Conservation (phyloP, 495 filamentous ascomycete genomes). For the Neurospora hispaniola region DNA sequence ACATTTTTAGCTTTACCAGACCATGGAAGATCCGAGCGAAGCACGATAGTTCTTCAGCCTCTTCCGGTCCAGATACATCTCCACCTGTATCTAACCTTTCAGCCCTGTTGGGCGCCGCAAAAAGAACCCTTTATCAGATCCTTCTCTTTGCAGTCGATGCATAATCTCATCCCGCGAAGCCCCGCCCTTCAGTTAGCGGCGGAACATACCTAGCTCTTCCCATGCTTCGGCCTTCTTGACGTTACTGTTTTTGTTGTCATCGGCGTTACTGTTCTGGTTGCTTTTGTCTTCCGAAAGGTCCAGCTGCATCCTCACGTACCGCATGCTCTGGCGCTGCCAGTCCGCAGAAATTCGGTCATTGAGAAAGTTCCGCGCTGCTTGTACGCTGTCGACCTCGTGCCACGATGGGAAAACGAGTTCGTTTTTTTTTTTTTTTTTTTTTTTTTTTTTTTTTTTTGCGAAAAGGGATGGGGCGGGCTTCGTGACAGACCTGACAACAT, state of each 20-base stretch:
- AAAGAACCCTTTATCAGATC: background rate
- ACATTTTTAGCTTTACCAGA: background rate
- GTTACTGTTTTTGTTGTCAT: background rate
- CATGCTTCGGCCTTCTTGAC: constrained; percentile 8
- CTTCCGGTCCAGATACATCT: background rate
- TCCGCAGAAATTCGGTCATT: too few species aligned
- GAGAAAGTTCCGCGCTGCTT: too few species aligned
- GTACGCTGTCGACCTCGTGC: too few species aligned
- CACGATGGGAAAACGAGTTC: too few species aligned
- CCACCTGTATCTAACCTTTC: background rate
- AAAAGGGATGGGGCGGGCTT: too few species aligned
- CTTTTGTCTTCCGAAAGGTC: too few species aligned
- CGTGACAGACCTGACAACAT: too few species aligned
- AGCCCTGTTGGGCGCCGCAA: background rate
- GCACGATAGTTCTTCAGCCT: background rate
- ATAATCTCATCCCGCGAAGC: constrained; percentile 17
- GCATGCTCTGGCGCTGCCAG: too few species aligned
- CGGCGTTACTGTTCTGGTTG: background rate
- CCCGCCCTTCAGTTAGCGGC: constrained; percentile 13
- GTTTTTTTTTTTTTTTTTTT: too few species aligned
- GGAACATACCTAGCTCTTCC: constrained; percentile 23
- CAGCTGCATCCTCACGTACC: too few species aligned
- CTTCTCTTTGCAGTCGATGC: background rate
- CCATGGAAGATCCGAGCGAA: constrained; percentile 6
- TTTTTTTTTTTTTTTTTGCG: too few species aligned